Base-by-base conservation (phyloP, 1,139 yeast species). In the Kodamaea suecica region DNA sequence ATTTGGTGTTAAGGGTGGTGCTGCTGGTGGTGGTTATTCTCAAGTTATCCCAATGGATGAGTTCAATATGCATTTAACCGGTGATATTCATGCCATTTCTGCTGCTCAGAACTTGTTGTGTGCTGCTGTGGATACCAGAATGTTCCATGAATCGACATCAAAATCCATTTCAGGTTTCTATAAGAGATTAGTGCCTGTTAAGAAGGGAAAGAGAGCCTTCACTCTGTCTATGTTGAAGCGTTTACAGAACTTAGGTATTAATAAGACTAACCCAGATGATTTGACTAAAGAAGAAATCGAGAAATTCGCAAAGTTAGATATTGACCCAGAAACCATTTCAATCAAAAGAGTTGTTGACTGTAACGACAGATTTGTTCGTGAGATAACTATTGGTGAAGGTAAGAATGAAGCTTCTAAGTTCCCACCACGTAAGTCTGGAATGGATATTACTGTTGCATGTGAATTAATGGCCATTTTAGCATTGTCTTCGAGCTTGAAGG, bases 1-100 rank as follows among this genome's bases (percentile, higher is more conserved):
- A 7, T 83, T 84, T 52, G 94, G 94, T 59, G 85, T 83, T 39
- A 84, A 84, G 60, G 94, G 94, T 55, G 92, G 92, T 59, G 94
- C 94, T 42, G 92, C 94, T 8, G 94, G 94, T 49, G 94, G 92
- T 55, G 92, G 92, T 36, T 83, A 82, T 53, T 73, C 94, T 5
- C 92, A 84, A 59, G 92, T 83, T 16, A 83, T 84, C 53, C 94
- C 94, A 34, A 84, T 84, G 92, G 94, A 84, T 57, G 92, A 84
- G 57, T 84, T 84, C 64, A 84, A 84, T 62, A 76, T 84, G 82
- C 92, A 84, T 58, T 69, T 84, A 45, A 84, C 92, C 33, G 94
- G 94, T 55, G 94, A 84, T 58, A 84, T 84, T 41, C 92, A 84
- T 55, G 90, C 92, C 24, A 82, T 84, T 45, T 78, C 85, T 34